A percentile compares a stretch with the other conserved stretches of the same genome.
Conservation (phyloP, 257 asterid species). For the Penstemon barbatus region DNA sequence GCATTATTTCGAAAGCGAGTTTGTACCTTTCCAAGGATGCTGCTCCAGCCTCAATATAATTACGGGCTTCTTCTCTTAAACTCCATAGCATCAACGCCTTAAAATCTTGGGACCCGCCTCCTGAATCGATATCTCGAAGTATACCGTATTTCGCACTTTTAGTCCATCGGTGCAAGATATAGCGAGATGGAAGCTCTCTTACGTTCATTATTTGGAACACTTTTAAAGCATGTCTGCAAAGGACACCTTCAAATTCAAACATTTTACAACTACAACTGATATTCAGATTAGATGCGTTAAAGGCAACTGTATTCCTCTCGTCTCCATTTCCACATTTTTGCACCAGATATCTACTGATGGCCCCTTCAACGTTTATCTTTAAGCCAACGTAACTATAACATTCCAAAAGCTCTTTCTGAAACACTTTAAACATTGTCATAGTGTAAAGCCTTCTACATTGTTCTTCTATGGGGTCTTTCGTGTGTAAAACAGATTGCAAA, state of each 20-base stretch:
- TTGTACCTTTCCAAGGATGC: constrained; percentile 73
- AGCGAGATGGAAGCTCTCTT: constrained; percentile 85
- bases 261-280: constrained; percentile 85
- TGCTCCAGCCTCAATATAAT: constrained; percentile 78
- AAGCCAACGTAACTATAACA: constrained; percentile 79
- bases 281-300: constrained; percentile 76
- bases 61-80: constrained; percentile 81
- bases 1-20: constrained; percentile 88
- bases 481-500: constrained; percentile 69
- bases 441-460: constrained; percentile 90
- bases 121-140: constrained; percentile 69
- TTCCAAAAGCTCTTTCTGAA: constrained; percentile 91
- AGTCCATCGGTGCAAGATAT: constrained; percentile 82
- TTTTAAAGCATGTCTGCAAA: constrained; percentile 84
- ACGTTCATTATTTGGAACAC: constrained; percentile 85
- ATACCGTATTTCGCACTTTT: constrained; percentile 74
- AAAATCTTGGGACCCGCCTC: constrained; percentile 65
- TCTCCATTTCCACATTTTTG: constrained; percentile 79
- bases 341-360: constrained; percentile 78
- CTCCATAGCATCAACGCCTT: constrained; percentile 89
- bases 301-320: constrained; percentile 88
- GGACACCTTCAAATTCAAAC: constrained; percentile 92
- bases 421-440: constrained; percentile 66
- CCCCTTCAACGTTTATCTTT: constrained; percentile 84
- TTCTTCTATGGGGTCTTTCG: constrained; percentile 94